Evolutionary conservation across 805 yeast genomes (phyloP).

Genomic region (Metschnikowia koreensis): DNA sequence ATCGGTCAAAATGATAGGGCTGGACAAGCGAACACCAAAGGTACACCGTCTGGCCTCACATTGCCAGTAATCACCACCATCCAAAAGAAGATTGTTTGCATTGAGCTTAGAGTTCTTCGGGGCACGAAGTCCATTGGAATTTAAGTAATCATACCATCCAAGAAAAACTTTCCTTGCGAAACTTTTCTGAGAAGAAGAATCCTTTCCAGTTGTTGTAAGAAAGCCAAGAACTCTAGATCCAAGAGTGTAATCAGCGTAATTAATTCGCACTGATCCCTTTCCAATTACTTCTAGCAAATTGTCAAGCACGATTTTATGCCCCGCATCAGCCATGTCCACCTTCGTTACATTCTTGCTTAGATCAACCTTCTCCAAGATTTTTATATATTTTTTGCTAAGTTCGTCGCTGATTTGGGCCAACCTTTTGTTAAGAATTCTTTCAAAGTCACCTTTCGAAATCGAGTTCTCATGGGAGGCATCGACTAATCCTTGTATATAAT

Average conservation of each 20-base stretch:
- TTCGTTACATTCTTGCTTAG: constrained; percentile 11
- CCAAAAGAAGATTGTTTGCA: constrained; percentile 39
- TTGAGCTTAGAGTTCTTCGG: constrained; percentile 29
- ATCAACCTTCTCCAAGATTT: constrained; percentile 26
- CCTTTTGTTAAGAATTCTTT: constrained; percentile 21
- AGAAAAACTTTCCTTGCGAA: constrained; percentile 28
- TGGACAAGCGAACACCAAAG: constrained; percentile 35
- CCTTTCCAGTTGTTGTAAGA: constrained; percentile 28
- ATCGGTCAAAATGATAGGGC: constrained; percentile 36
- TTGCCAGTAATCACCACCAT: constrained; percentile 35
- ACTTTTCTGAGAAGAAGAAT: constrained; percentile 14
- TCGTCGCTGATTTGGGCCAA: constrained; percentile 24
- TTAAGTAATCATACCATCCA: constrained; percentile 42
- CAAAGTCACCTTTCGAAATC: constrained; percentile 24
- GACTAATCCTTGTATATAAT: constrained; percentile 16
- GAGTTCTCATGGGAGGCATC: constrained; percentile 12
- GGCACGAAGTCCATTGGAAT: constrained; percentile 22
- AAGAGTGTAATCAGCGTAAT: constrained; percentile 39
- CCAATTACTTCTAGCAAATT: constrained; percentile 31
- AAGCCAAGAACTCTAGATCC: constrained; percentile 43
- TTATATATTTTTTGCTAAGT: constrained; percentile 24
- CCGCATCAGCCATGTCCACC: constrained; percentile 9
- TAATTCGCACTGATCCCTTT: constrained; percentile 34
- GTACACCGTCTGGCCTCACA: constrained; percentile 31
- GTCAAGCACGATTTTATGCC: constrained; percentile 27